Percentiles rank a stretch among this genome's conserved stretches.
These are phyloP conservation scores for Diospyros kaki DNA, from an alignment of 148 eudicot species.

Conservation along the genomic window DNA sequence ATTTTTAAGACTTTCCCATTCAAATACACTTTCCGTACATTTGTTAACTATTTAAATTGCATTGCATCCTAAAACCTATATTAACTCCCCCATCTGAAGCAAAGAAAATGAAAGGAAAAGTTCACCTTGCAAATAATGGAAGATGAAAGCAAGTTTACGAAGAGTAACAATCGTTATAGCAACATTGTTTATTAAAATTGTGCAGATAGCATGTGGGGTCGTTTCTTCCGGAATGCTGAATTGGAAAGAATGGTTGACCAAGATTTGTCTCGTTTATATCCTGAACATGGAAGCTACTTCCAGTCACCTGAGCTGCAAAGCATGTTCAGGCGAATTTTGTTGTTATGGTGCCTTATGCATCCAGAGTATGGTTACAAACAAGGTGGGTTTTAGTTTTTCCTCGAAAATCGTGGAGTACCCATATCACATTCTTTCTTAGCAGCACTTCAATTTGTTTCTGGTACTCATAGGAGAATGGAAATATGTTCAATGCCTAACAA, in stretches of 20 bases:
- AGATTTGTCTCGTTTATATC: conserved; percentile 95
- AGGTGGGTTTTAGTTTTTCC: conserved; percentile 36
- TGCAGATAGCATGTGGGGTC: conserved; percentile 98
- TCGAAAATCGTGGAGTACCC: background rate
- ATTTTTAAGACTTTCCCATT: background rate
- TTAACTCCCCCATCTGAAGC: background rate
- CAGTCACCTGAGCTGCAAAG: conserved; percentile 90
- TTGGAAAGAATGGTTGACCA: conserved; percentile 91
- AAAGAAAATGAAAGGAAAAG: background rate
- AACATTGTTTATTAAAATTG: background rate
- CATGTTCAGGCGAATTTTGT: conserved; percentile 78
- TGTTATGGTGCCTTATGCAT: conserved; percentile 93
- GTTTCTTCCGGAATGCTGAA: conserved; percentile 91
- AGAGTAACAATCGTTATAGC: background rate
- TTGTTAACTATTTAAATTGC: background rate
- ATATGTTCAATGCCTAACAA: background rate
- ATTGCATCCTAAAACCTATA: too few relatives aligned
- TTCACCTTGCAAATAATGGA: background rate
- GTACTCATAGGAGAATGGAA: background rate
- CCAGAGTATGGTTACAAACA: conserved; percentile 96
- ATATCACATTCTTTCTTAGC: background rate
- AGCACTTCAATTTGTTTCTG: background rate
- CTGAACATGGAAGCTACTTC: conserved; percentile 91
- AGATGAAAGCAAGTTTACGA: background rate
- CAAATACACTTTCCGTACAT: background rate